phyloP scores from a whole-genome alignment of 345 rosid species.

The Linum tenue region DNA sequence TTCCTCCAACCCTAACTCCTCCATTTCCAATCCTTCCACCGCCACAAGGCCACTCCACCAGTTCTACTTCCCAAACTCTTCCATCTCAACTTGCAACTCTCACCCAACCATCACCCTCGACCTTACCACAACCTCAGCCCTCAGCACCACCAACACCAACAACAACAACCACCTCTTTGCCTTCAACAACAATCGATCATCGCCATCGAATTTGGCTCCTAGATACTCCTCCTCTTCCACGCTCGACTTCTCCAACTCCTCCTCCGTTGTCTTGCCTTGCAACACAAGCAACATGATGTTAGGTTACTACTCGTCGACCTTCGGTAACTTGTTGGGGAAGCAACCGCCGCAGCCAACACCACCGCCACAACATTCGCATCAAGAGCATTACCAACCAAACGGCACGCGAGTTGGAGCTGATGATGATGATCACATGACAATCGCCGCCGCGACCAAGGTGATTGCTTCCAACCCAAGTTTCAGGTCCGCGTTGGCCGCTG shows the following conservation, averaged over 20 bases:
- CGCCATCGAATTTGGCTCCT: no score
- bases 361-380: constrained; percentile 10
- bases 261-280: not conserved
- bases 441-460: constrained; percentile 27
- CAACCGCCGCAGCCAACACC: constrained; percentile 2
- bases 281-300: not conserved
- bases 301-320: constrained; percentile 4
- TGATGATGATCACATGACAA: constrained; percentile 16
- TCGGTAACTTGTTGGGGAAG: constrained; percentile 7
- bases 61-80: not conserved
- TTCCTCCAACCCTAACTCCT: constrained; percentile 28
- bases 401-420: not conserved
- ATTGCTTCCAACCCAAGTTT: constrained; percentile 29
- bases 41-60: constrained; percentile 9
- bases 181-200: not conserved
- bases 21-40: constrained; percentile 6
- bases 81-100: constrained; percentile 17
- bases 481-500: constrained; percentile 30
- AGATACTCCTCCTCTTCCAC: constrained; percentile 20
- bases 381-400: constrained; percentile 12
- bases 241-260: constrained; percentile 29
- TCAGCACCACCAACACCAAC: constrained; percentile 3
- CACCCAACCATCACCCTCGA: constrained; percentile 81
- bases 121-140: constrained; percentile 34
- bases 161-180: not conserved